Evolutionary conservation across 2,329 filamentous ascomycete species (phyloP), one percentile per base, ranked within the genome.

Genomic region (Nothophoma quercina): DNA sequence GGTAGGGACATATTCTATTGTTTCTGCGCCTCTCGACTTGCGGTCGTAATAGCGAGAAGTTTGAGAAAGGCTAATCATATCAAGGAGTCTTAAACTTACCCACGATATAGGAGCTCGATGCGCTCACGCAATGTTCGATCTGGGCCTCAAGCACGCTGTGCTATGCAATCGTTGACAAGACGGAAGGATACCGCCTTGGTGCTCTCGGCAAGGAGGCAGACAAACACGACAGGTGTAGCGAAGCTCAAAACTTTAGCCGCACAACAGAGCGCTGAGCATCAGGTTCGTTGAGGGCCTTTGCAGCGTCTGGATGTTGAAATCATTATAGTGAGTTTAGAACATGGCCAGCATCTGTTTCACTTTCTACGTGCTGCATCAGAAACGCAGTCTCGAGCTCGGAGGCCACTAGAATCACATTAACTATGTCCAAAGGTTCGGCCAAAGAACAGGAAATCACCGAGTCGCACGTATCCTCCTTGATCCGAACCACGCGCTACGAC

Each of bases 161-260:
- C 9, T 15, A 4, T 7, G 15, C 9, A 18, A n/a, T 16, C 22
- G 16, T 21, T 28, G n/a, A 40, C 16, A 18, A 21, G 16, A 26
- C 29, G 45, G 36, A 48, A 34, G 15, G 22, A 35, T 35, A 7
- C 15, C 21, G 5, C 29, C 35, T 35, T 36, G 45, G 35, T 26
- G 29, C 13, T 6, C 12, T 25, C 35, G 26, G 44, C 33, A 21
- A 30, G 9, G 6, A 47, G 9, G 15, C 2, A 26, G 34, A 34
- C 29, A 2, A 18, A 39, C 4, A n/a, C 19, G 45, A 28, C 36
- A 48, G 45, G 45, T 48, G 22, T 19, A 38, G 26, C 44, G 44
- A 47, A 33, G 34, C 26, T 25, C 19, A 15, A 1, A 19, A 13
- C 6, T 21, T 28, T 4, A 36, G 30, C 41, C 13, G 9, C n/a